Percentiles rank a stretch among this genome's conserved stretches.
phyloP scores from a whole-genome alignment of 805 yeast genomes.

The Kluyveromyces aestuarii region DNA sequence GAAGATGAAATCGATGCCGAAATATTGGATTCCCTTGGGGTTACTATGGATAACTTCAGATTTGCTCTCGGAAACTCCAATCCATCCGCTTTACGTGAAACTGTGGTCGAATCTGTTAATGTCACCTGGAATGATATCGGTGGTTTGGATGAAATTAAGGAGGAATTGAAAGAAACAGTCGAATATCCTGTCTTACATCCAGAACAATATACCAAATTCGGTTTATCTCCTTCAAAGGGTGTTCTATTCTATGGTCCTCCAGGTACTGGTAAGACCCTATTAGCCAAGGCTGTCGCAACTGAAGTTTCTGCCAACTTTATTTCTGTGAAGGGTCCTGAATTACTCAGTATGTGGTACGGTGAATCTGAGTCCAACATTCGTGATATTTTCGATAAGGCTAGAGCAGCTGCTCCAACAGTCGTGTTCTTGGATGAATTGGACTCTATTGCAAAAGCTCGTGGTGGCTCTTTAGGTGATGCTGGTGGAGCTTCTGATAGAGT shows the following conservation, averaged over 20 bases:
- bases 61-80: constrained; percentile 96
- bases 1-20: constrained; percentile 97
- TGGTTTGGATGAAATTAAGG: constrained; percentile 92
- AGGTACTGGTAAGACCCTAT: constrained; percentile 98
- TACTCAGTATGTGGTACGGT: constrained; percentile 98
- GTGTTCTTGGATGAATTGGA: constrained; percentile 97
- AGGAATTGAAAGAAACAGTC: constrained; percentile 96
- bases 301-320: constrained; percentile 98
- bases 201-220: constrained; percentile 96
- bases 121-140: constrained; percentile 99
- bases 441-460: constrained; percentile 95
- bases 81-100: constrained; percentile 98
- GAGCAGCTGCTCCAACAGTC: constrained; percentile 99
- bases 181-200: constrained; percentile 99
- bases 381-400: constrained; percentile 95
- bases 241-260: constrained; percentile 99
- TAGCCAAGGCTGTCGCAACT: constrained; percentile 98
- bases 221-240: constrained; percentile 96
- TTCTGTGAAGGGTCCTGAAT: constrained; percentile 94
- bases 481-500: constrained; percentile 97
- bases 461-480: constrained; percentile 84
- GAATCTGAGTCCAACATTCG: constrained; percentile 96
- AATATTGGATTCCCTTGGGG: constrained; percentile 90
- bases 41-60: constrained; percentile 97
- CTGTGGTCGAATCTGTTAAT: constrained; percentile 96